phyloP scores from a whole-genome alignment of 345 rosid species.

The Camelina laxa region DNA sequence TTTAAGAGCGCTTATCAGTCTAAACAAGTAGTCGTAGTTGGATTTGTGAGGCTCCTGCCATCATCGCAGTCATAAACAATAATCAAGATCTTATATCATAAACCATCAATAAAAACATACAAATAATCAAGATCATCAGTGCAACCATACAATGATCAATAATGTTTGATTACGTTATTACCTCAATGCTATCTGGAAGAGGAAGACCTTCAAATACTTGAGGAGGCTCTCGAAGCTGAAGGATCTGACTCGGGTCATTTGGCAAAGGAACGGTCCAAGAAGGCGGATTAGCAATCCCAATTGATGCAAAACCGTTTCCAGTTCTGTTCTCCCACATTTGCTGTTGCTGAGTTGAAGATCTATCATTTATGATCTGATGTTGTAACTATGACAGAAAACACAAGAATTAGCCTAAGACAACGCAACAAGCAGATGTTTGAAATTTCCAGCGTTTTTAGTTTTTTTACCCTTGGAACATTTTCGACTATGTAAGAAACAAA shows the following conservation, averaged over 20 bases:
- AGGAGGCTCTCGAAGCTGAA: slow-evolving; percentile 41
- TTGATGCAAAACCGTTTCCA: slow-evolving; percentile 30
- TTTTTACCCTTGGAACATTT: slow-evolving; percentile 44
- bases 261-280: slow-evolving; percentile 42
- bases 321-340: slow-evolving; percentile 31
- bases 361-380: slow-evolving; percentile 29
- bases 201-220: slow-evolving; percentile 49
- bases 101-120: background rate
- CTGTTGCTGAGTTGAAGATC: slow-evolving; percentile 32
- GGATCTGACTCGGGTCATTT: slow-evolving; percentile 36
- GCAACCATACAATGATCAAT: background rate
- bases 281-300: slow-evolving; percentile 47
- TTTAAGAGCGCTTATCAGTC: slow-evolving; percentile 44
- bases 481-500: slow-evolving; percentile 50
- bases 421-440: background rate
- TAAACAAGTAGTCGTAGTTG: slow-evolving; percentile 46
- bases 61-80: slow-evolving; percentile 26
- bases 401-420: slow-evolving; percentile 8
- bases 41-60: slow-evolving; percentile 50
- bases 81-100: slow-evolving; percentile 12
- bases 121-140: background rate
- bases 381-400: slow-evolving; percentile 33
- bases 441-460: slow-evolving; percentile 1
- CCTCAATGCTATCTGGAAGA: slow-evolving; percentile 44
- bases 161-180: background rate